Base-by-base conservation (phyloP, 2,329 filamentous ascomycete genomes). In the Plenodomus biglobosus region DNA sequence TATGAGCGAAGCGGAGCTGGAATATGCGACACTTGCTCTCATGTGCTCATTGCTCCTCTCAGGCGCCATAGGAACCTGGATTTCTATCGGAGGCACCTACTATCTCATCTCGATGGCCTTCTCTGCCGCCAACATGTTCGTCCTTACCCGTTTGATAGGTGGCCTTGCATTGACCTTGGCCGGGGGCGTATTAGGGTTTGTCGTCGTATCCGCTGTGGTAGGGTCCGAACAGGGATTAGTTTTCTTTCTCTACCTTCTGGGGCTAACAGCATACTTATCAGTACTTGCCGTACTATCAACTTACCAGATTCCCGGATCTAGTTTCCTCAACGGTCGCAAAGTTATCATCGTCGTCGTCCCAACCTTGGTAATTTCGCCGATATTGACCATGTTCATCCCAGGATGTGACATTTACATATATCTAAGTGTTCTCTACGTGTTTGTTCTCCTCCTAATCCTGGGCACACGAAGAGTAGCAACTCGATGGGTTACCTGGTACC, bases 61-160 rank as follows among this genome's bases (percentile, higher is more conserved):
- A 7, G 82, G 82, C 35, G 83, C 79, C 5, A 79, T 85, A 39
- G 82, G 82, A 19, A 83, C 82, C 6, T 85, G 81, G 82, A 83
- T 85, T 35, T 81, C 81, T 6, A 82, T 80, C 46, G 81, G 81
- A 21, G 83, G 83, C 1, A 81, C 80, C 24, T 86, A 84, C 64
- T 86, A 85, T 54, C 75, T 85, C 5, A 74, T 78, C 35, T 79
- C 76, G 0, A 80, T 80, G 77, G 78, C 79, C 1, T 81, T 81
- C 52, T 76, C 78, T 1, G 78, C 78, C 1, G 77, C 78, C 39
- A 80, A 80, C 52, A 79, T 80, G 76, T 80, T 80, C 49, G 75
- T 81, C 10, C 68, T 80, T 18, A 79, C 76, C n/a, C 71, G 78
- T 15, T 59, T 79, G n/a, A 73, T 79, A 46, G 76, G 76, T n/a